These are phyloP conservation scores for Amanita molliuscula DNA, from an alignment of 768 basidiomycete species.

Conservation along the genomic window DNA sequence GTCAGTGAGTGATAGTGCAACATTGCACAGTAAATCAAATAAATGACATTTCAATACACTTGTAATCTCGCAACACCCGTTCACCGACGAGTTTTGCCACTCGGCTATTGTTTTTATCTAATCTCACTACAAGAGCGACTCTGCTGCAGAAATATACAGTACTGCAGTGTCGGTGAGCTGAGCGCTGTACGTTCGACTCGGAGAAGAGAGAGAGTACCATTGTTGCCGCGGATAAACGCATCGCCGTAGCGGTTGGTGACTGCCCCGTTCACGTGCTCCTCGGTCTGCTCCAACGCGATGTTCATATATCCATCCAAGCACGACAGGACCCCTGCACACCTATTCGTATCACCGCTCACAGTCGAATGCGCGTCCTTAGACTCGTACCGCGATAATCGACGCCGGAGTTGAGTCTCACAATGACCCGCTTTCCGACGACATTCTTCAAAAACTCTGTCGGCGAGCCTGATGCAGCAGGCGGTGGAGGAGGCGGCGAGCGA, in stretches of 20 bases:
- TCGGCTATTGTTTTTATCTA: neutral
- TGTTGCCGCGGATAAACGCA: conserved; percentile 91
- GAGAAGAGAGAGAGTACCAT: conserved; percentile 34
- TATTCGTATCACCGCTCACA: conserved; percentile 1
- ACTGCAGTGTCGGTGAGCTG: conserved; percentile 29
- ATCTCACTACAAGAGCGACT: conserved; percentile 15
- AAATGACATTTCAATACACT: too few species aligned
- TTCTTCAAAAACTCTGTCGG: conserved; percentile 92
- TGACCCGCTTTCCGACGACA: conserved; percentile 92
- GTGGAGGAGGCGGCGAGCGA: conserved; percentile 24
- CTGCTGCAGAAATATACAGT: conserved; percentile 70
- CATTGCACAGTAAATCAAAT: too few species aligned
- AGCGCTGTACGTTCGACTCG: neutral
- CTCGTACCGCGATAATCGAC: conserved; percentile 84
- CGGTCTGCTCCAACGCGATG: conserved; percentile 94
- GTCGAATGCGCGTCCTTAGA: neutral
- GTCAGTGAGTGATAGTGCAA: conserved; percentile 36
- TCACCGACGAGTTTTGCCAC: too few species aligned
- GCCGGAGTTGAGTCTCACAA: conserved; percentile 84
- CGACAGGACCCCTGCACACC: conserved; percentile 65
- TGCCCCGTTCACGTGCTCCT: conserved; percentile 86
- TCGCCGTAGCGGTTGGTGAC: conserved; percentile 90
- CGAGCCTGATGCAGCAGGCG: conserved; percentile 55
- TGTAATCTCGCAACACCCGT: too few species aligned
- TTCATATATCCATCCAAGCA: conserved; percentile 99